Conservation (phyloP, 345 rosid species). For the Acer campestre region DNA sequence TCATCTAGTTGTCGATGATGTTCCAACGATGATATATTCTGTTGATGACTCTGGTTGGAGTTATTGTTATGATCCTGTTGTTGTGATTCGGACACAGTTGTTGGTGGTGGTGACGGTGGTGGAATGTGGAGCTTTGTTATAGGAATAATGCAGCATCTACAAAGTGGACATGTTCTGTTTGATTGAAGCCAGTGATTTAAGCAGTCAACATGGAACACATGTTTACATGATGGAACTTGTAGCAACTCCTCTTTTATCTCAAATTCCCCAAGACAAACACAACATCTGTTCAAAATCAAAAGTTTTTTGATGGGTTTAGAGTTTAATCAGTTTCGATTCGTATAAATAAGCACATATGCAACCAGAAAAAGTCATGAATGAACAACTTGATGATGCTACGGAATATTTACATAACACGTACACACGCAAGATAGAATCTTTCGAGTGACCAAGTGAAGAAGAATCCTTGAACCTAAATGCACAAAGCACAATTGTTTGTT, state of each 20-base stretch:
- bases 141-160: slow-evolving; percentile 63
- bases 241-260: slow-evolving; percentile 83
- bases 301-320: neutral
- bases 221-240: slow-evolving; percentile 85
- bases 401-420: neutral
- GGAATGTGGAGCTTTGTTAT: slow-evolving; percentile 28
- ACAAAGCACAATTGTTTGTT: neutral
- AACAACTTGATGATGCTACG: neutral
- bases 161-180: slow-evolving; percentile 90
- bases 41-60: neutral
- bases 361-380: neutral
- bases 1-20: slow-evolving; percentile 15
- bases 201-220: slow-evolving; percentile 88
- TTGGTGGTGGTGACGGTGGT: neutral
- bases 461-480: neutral
- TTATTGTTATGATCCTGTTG: neutral
- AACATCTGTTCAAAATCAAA: slow-evolving; percentile 52
- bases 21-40: slow-evolving; percentile 5
- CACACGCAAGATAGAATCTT: neutral
- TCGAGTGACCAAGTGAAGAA: neutral
- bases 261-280: slow-evolving; percentile 93
- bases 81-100: neutral
- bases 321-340: neutral
- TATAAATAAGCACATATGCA: neutral
- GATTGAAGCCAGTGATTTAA: slow-evolving; percentile 80